phyloP scores from a whole-genome alignment of 2,329 filamentous ascomycete genomes.

The Cladosporium sp. region DNA sequence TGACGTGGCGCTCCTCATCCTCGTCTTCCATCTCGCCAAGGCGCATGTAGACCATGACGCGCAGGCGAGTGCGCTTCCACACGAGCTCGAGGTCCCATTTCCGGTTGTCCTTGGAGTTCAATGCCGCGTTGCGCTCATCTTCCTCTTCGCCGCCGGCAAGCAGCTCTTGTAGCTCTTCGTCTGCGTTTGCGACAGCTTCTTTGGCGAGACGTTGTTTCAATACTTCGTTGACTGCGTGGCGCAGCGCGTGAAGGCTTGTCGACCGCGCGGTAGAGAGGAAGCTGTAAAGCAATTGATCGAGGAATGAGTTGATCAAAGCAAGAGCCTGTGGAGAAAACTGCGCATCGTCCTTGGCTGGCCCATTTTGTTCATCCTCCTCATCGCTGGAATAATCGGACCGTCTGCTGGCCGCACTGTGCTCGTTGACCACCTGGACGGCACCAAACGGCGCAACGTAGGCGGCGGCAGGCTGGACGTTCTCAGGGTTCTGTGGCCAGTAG shows the following conservation, averaged over 20 bases:
- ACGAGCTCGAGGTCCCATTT: slow-evolving; percentile 87
- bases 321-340: slow-evolving; percentile 68
- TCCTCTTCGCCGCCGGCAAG: slow-evolving; percentile 75
- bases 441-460: slow-evolving; percentile 84
- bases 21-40: slow-evolving; percentile 96
- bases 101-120: slow-evolving; percentile 29
- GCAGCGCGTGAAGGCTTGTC: slow-evolving; percentile 66
- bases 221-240: slow-evolving; percentile 77
- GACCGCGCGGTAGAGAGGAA: slow-evolving; percentile 76
- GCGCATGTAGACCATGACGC: slow-evolving; percentile 98
- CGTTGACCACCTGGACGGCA: slow-evolving; percentile 85
- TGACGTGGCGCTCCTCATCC: slow-evolving; percentile 84
- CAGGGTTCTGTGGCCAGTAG: slow-evolving; percentile 17
- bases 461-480: slow-evolving; percentile 61
- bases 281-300: slow-evolving; percentile 89
- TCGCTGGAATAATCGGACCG: slow-evolving; percentile 17
- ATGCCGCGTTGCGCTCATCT: slow-evolving; percentile 39
- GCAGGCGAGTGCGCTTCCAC: slow-evolving; percentile 86
- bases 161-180: slow-evolving; percentile 83
- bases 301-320: slow-evolving; percentile 77
- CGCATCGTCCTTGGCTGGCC: slow-evolving; percentile 58
- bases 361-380: slow-evolving; percentile 57
- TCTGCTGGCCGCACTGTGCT: slow-evolving; percentile 56
- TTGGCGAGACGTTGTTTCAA: slow-evolving; percentile 83
- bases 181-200: slow-evolving; percentile 73